A percentile compares a stretch with the other conserved stretches of the same genome.
phyloP scores from a whole-genome alignment of 164 flowering plant genomes.

The Platanus orientalis region DNA sequence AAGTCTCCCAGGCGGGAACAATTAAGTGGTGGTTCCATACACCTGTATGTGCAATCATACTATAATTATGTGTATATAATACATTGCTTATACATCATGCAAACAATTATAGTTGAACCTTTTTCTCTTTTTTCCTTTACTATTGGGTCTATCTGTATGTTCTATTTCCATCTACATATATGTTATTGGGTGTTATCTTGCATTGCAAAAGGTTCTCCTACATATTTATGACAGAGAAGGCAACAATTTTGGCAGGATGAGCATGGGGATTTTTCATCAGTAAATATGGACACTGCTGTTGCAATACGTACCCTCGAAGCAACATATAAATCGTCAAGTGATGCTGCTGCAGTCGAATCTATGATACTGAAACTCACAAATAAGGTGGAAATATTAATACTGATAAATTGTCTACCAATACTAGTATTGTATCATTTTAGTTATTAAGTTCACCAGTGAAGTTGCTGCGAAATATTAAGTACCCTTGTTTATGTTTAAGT shows the following conservation, averaged over 20 bases:
- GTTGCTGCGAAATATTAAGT: not conserved
- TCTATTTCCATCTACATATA: not conserved
- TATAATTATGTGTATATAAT: not conserved
- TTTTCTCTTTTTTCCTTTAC: not conserved
- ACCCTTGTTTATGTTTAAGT: not conserved
- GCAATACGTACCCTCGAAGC: conserved; percentile 99
- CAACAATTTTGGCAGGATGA: conserved; percentile 61
- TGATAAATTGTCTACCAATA: not conserved
- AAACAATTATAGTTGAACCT: not conserved
- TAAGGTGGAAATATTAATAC: conserved; percentile 40
- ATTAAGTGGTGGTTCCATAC: not conserved
- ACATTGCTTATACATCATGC: not conserved
- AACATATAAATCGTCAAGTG: conserved; percentile 90
- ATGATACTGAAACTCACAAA: conserved; percentile 80
- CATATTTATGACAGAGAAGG: conserved; percentile 2
- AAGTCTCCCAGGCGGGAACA: not conserved
- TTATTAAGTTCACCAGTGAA: not conserved
- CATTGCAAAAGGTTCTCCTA: not conserved
- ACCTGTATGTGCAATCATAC: not conserved
- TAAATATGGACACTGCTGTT: conserved; percentile 98
- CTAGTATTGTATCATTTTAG: not conserved
- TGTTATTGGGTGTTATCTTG: not conserved
- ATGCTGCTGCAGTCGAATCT: conserved; percentile 88
- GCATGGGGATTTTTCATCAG: conserved; percentile 91
- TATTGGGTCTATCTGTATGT: not conserved